A percentile compares a stretch with the other conserved stretches of the same genome.
Evolutionary conservation across 2,329 filamentous ascomycete genomes (phyloP).

Genomic region (Calonectria pauciramosa): DNA sequence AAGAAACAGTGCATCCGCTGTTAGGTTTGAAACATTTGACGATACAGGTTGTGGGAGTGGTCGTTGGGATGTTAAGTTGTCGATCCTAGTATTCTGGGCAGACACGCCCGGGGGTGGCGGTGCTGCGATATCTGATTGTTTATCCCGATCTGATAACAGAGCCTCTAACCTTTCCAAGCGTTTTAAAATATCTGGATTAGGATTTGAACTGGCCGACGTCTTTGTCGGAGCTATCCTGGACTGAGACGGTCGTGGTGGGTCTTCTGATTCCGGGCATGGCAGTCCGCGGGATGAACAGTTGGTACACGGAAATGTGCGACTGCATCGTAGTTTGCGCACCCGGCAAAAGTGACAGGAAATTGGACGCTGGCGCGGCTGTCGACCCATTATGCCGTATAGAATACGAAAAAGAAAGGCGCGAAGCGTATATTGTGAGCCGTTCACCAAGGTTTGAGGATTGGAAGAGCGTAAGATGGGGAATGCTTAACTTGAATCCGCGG

Average conservation of each 20-base stretch:
- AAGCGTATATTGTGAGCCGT: neutral
- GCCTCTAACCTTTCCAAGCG: slow-evolving; percentile 46
- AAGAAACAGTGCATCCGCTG: slow-evolving; percentile 51
- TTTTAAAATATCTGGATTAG: slow-evolving; percentile 37
- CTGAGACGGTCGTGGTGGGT: slow-evolving; percentile 38
- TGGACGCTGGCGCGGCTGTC: slow-evolving; percentile 51
- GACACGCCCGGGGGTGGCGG: neutral
- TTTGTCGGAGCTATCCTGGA: slow-evolving; percentile 26
- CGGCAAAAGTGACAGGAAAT: slow-evolving; percentile 53
- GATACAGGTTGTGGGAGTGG: slow-evolving; percentile 39
- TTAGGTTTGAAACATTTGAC: slow-evolving; percentile 49
- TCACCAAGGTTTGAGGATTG: neutral
- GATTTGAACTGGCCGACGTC: slow-evolving; percentile 6
- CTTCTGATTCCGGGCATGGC: slow-evolving; percentile 45
- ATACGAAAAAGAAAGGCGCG: neutral
- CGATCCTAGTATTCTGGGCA: neutral
- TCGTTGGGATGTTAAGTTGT: neutral
- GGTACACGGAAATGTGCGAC: slow-evolving; percentile 52
- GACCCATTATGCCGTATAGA: slow-evolving; percentile 42
- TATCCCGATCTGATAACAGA: slow-evolving; percentile 39
- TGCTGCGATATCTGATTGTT: slow-evolving; percentile 25
- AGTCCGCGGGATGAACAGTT: slow-evolving; percentile 54
- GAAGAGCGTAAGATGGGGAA: slow-evolving; percentile 28
- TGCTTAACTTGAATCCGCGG: slow-evolving; percentile 30
- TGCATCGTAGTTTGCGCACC: slow-evolving; percentile 53